These are phyloP conservation scores for Yarrowia divulgata DNA, from an alignment of 805 yeast genomes.

Conservation along the genomic window DNA sequence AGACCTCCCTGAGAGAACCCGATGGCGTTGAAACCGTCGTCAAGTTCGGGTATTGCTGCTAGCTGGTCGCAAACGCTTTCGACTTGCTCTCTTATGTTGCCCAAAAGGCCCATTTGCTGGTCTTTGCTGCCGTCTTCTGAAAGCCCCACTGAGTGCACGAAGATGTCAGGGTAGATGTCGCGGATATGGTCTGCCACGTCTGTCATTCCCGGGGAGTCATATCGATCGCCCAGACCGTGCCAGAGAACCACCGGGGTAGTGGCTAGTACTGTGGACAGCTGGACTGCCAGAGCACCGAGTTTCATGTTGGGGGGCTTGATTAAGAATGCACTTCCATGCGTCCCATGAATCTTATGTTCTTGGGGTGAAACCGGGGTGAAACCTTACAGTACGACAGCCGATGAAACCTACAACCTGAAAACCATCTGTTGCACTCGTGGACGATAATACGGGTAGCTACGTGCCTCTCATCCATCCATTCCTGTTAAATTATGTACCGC, in stretches of 20 bases:
- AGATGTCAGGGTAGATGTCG: slow-evolving; percentile 58
- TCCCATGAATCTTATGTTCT: slow-evolving; percentile 15
- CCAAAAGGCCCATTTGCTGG: slow-evolving; percentile 62
- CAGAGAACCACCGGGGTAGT: slow-evolving; percentile 68
- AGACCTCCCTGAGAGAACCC: slow-evolving; percentile 88
- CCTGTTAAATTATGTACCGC: too few relatives aligned
- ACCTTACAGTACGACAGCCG: too few relatives aligned
- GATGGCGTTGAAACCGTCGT: slow-evolving; percentile 69
- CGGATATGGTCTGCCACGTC: slow-evolving; percentile 56
- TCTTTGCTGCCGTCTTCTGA: slow-evolving; percentile 61
- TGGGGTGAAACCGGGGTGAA: too few relatives aligned
- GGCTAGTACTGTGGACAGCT: slow-evolving; percentile 17
- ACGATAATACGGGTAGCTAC: too few relatives aligned
- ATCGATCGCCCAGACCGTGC: slow-evolving; percentile 87
- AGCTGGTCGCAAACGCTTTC: slow-evolving; percentile 64
- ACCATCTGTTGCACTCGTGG: too few relatives aligned
- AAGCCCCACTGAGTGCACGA: slow-evolving; percentile 62
- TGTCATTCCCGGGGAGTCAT: slow-evolving; percentile 65
- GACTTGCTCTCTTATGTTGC: slow-evolving; percentile 64
- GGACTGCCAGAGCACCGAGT: slow-evolving; percentile 17
- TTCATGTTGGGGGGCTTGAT: slow-evolving; percentile 20
- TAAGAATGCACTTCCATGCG: slow-evolving; percentile 16
- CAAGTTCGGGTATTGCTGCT: slow-evolving; percentile 55
- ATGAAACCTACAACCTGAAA: too few relatives aligned
- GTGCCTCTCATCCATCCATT: too few relatives aligned